These are phyloP conservation scores for Pelargonium myrrhifolium DNA, from an alignment of 441 rosid genomes.

Conservation along the genomic window DNA sequence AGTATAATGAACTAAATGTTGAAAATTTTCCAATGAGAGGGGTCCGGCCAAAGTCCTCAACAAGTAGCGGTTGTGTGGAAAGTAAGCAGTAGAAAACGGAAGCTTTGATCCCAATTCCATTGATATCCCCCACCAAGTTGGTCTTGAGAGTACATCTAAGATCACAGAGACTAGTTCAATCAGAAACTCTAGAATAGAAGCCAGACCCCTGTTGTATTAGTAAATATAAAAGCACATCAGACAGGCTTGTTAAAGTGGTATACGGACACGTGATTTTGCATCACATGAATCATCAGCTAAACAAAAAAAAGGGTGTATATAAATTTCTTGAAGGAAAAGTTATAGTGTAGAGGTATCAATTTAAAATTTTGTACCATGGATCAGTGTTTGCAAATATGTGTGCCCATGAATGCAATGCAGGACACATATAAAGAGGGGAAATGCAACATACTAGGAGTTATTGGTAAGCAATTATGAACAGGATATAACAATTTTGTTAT, in stretches of 20 bases:
- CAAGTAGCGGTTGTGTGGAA: conserved; percentile 36
- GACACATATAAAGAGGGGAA: neutral
- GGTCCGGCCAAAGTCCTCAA: conserved; percentile 48
- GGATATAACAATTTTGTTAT: neutral
- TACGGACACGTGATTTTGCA: too few species aligned
- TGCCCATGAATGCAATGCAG: neutral
- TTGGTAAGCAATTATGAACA: conserved; percentile 1
- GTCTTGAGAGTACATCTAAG: conserved; percentile 54
- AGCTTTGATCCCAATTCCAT: conserved; percentile 49
- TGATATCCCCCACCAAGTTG: conserved; percentile 61
- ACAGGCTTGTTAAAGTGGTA: neutral
- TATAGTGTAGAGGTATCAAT: neutral
- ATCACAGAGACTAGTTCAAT: conserved; percentile 41
- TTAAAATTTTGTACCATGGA: conserved; percentile 1
- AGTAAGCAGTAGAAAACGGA: conserved; percentile 61
- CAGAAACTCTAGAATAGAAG: conserved; percentile 45
- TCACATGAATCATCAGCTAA: neutral
- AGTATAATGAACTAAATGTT: conserved; percentile 33
- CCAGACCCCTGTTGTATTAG: conserved; percentile 56
- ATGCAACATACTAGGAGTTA: neutral
- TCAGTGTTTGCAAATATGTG: neutral
- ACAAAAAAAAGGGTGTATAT: neutral
- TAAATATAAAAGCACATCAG: conserved; percentile 1
- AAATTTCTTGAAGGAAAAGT: neutral
- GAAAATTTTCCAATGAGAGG: conserved; percentile 34